Percentiles rank a stretch among this genome's conserved stretches.
These are phyloP conservation scores for Vishniacozyma victoriae DNA, from an alignment of 768 basidiomycete genomes.

Conservation along the genomic window DNA sequence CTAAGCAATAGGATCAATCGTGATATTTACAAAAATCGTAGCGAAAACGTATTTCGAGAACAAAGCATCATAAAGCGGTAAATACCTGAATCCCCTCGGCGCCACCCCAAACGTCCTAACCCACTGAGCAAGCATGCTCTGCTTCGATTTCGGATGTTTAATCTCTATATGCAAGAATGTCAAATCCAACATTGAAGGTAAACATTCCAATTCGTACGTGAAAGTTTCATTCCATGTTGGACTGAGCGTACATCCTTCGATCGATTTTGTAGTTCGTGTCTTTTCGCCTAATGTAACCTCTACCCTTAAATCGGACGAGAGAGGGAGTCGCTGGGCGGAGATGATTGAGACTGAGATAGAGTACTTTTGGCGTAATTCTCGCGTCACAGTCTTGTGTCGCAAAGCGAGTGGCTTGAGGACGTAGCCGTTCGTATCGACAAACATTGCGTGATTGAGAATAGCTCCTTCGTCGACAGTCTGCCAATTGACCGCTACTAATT, in stretches of 20 bases:
- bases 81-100: constrained; percentile 66
- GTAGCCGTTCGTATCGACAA: constrained; percentile 85
- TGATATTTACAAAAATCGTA: constrained; percentile 75
- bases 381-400: constrained; percentile 52
- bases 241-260: constrained; percentile 88
- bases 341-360: constrained; percentile 55
- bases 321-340: constrained; percentile 84
- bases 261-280: constrained; percentile 54
- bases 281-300: constrained; percentile 58
- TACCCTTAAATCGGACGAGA: constrained; percentile 64
- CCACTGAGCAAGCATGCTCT: constrained; percentile 67
- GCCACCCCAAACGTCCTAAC: constrained; percentile 55
- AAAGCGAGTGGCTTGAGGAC: constrained; percentile 81
- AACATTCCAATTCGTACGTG: constrained; percentile 54
- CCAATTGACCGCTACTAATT: constrained; percentile 94
- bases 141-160: constrained; percentile 63
- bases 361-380: constrained; percentile 51
- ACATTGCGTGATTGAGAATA: constrained; percentile 93
- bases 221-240: constrained; percentile 75
- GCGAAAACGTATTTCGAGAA: constrained; percentile 86
- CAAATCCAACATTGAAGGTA: constrained; percentile 66
- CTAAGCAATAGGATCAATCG: no score
- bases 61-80: constrained; percentile 82
- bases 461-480: constrained; percentile 89
- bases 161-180: constrained; percentile 78